Percentiles rank a stretch among this genome's conserved stretches.
Conservation (phyloP, 228 moss, liverwort and hornwort genomes). For the Sphagnum fallax region DNA sequence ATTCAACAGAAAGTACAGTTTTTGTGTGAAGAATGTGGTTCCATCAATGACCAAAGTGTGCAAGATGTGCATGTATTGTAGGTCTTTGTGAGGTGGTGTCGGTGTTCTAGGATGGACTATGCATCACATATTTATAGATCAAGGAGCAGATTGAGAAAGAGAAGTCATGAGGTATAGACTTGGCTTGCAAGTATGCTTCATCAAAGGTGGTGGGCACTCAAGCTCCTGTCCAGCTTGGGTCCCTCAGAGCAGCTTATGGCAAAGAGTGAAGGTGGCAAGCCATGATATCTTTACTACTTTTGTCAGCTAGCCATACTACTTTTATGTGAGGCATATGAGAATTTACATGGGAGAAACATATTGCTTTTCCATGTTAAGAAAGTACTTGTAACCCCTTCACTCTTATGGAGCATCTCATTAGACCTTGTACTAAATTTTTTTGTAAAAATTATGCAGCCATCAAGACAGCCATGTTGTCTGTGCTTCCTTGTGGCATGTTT, state of each 20-base stretch:
- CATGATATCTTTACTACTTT: too few relatives aligned
- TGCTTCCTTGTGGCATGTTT: too few relatives aligned
- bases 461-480: too few relatives aligned
- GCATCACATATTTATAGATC: conserved; percentile 40
- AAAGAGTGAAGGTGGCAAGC: conserved; percentile 7
- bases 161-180: conserved; percentile 11
- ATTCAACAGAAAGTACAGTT: neutral
- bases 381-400: too few relatives aligned
- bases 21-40: neutral
- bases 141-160: conserved; percentile 39
- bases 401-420: too few relatives aligned
- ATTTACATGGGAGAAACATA: too few relatives aligned
- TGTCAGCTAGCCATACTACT: too few relatives aligned
- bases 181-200: conserved; percentile 18
- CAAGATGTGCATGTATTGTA: neutral
- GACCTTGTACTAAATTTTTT: too few relatives aligned
- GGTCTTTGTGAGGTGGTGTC: too few relatives aligned
- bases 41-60: neutral
- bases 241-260: conserved; percentile 23
- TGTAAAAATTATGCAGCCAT: too few relatives aligned
- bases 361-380: too few relatives aligned
- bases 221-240: conserved; percentile 38
- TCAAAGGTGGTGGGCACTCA: conserved; percentile 47
- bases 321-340: too few relatives aligned
- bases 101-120: conserved; percentile 31